Evolutionary conservation across 805 yeast genomes (phyloP).

Genomic region (Myxozyma neglecta): DNA sequence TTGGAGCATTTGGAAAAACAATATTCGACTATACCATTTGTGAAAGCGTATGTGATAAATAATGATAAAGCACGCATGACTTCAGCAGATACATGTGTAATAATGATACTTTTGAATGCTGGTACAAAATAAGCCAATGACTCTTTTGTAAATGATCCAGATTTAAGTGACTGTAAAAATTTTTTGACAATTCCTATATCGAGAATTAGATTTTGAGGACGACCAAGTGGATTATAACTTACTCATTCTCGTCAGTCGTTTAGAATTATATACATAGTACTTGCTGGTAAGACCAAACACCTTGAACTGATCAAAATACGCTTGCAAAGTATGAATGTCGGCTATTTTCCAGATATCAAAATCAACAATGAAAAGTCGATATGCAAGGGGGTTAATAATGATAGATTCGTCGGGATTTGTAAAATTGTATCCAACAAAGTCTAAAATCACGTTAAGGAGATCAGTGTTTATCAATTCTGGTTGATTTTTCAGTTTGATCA

Average conservation of each 20-base stretch:
- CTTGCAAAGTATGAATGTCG: conserved; percentile 50
- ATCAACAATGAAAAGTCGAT: conserved; percentile 59
- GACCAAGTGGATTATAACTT: conserved; percentile 39
- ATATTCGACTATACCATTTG: conserved; percentile 16
- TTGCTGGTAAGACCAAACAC: conserved; percentile 54
- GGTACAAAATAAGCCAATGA: conserved; percentile 44
- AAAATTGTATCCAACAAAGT: conserved; percentile 57
- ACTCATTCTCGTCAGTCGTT: conserved; percentile 55
- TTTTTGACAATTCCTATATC: conserved; percentile 41
- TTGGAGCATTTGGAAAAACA: background rate
- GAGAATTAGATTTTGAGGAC: conserved; percentile 34
- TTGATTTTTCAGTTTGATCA: conserved; percentile 51
- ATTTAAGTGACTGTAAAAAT: conserved; percentile 53
- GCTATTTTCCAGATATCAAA: conserved; percentile 57
- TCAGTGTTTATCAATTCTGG: conserved; percentile 40
- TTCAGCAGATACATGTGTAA: conserved; percentile 55
- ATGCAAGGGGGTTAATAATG: conserved; percentile 57
- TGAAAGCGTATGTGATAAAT: conserved; percentile 53
- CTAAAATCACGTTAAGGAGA: conserved; percentile 51
- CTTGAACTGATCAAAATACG: conserved; percentile 58
- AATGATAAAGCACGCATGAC: conserved; percentile 53
- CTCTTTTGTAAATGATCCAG: conserved; percentile 43
- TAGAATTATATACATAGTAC: conserved; percentile 51
- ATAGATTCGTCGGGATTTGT: conserved; percentile 55
- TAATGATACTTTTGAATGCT: conserved; percentile 46